phyloP scores from a whole-genome alignment of 129 eudicot species.

The Helichrysum umbraculigerum region DNA sequence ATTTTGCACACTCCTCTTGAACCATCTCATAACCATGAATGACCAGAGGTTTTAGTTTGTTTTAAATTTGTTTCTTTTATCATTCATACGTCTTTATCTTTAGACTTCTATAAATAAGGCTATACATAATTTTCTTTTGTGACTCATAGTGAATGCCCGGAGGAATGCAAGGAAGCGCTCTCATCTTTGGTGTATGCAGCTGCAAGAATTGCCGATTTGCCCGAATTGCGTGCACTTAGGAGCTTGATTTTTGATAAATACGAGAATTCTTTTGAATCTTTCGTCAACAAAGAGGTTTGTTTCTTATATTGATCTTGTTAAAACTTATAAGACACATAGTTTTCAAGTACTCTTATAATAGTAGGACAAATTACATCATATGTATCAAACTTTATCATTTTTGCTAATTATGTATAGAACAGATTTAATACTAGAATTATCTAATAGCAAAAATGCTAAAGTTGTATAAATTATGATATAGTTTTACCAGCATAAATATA shows the following conservation, averaged over 20 bases:
- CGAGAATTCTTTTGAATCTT: constrained; percentile 49
- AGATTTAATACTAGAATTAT: too few relatives aligned
- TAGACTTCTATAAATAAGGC: background rate
- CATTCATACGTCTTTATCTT: background rate
- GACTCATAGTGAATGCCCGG: constrained; percentile 64
- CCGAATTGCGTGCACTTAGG: constrained; percentile 74
- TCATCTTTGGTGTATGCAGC: constrained; percentile 73
- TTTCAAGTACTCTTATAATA: background rate
- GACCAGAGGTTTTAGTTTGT: constrained; percentile 44
- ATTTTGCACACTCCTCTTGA: constrained; percentile 38
- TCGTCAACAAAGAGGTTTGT: constrained; percentile 57
- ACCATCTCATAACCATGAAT: constrained; percentile 47
- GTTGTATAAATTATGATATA: background rate
- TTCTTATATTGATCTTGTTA: background rate
- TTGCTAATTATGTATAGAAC: too few relatives aligned
- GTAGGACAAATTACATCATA: background rate
- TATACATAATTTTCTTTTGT: background rate
- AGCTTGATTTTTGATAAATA: constrained; percentile 53
- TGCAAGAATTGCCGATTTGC: constrained; percentile 79
- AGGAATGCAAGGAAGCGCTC: constrained; percentile 74
- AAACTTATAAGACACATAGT: background rate
- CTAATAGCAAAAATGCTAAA: too few relatives aligned
- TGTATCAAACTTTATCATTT: too few relatives aligned
- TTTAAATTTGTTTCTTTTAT: background rate
- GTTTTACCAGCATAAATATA: background rate